Evolutionary conservation across 208 protist genomes (phyloP).

Genomic region (Trypanosoma cruzi): DNA sequence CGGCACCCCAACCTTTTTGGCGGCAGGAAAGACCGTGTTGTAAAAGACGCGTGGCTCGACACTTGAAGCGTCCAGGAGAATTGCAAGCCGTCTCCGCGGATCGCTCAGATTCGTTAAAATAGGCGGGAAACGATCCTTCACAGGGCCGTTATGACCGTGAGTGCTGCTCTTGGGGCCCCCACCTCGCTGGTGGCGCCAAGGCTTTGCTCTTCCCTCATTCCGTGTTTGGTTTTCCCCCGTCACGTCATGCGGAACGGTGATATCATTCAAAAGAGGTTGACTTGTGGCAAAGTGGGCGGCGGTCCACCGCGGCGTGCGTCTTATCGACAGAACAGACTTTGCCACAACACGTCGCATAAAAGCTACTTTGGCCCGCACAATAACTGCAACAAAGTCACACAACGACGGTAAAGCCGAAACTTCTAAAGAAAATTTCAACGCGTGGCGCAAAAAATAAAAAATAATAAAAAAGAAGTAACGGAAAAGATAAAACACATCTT

Average conservation of each 20-base stretch:
- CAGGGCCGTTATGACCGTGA: conserved; percentile 32
- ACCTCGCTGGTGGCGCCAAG: neutral
- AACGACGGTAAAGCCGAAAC: neutral
- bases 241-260: neutral
- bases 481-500: neutral
- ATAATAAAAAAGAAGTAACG: conserved; percentile 11
- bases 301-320: neutral
- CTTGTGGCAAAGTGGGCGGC: conserved; percentile 4
- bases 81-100: conserved; percentile 70
- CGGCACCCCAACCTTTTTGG: conserved; percentile 71
- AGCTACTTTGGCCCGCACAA: neutral
- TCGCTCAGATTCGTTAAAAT: conserved; percentile 60
- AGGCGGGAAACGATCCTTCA: conserved; percentile 82
- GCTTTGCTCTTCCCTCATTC: neutral
- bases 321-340: neutral
- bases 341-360: conserved; percentile 6
- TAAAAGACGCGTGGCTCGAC: conserved; percentile 46
- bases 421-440: neutral
- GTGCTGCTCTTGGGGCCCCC: neutral
- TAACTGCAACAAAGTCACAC: neutral
- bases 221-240: neutral
- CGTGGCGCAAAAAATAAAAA: conserved; percentile 18
- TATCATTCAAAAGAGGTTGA: neutral
- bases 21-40: conserved; percentile 59
- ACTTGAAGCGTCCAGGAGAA: conserved; percentile 79